Base-by-base conservation (phyloP, 768 basidiomycete species). In the Leccinum rimulosum region DNA sequence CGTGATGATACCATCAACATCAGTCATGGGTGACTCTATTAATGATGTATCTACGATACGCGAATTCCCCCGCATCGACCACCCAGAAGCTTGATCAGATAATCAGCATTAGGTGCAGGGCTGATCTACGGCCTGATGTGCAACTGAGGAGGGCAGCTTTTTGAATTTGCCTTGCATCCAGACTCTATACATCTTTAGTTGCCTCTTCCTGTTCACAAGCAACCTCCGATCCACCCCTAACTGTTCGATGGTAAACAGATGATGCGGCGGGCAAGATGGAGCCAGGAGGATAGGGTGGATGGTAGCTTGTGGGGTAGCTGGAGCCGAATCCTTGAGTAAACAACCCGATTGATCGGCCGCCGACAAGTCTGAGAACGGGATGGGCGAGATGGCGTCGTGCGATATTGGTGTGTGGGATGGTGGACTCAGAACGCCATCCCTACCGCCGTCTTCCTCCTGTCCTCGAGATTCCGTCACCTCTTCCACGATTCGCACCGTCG, bases 111-210 rank as follows among this genome's bases (percentile, higher is more conserved):
- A 57, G n/a, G 14, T 15, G 33, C n/a, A 31, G 14, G 27, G 9
- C 9, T 43, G 47, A 15, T 53, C 53, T 31, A 52, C 17, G 9
- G 22, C 6, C 6, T 31, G 50, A 14, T 19, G 14, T 30, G 22
- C 33, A n/a, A 43, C 40, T 19, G 14, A 8, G 9, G 28, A 19
- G 0, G 65, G 19, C 22, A 56, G 10, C 51, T 88, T 91, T 59
- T 79, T 77, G 68, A 93, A 93, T 68, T 87, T 89, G 1, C 84
- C 91, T 73, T 95, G 93, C 86, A 95, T 85, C 93, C 93, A 96
- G 0, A 95, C 89, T 50, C 97, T 80, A 71, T 96, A 98, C 97
- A 99, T 99, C 74, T 96, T 96, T 53, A 97, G 75, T 75, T 95
- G 90, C 59, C 92, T 80, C 75, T 97, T 98, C 50, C 97, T 81